Evolutionary conservation across 83 land plant genomes (phyloP), one percentile per base, ranked within the genome.

Genomic region (Diphasiastrum complanatum): DNA sequence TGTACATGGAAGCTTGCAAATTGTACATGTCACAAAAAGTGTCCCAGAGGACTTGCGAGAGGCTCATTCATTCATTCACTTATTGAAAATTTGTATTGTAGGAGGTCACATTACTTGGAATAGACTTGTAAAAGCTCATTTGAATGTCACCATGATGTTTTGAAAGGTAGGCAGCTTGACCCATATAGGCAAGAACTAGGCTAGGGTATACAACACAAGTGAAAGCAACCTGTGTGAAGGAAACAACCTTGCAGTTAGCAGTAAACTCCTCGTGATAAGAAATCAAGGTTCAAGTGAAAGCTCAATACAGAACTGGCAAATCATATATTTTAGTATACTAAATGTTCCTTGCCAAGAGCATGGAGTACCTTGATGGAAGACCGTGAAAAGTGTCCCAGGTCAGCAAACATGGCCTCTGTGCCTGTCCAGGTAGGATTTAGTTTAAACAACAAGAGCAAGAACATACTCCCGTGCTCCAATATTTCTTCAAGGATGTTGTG

Each of bases 321-420:
- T 18, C 34, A 19, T 26, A 2, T n/a, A 32, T 25, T n/a, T 29
- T 24, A 37, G n/a, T 46, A 2, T 1, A 12, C 4, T 3, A 53
- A 18, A 11, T 19, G 31, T 33, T 18, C 18, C 27, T n/a, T 28
- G n/a, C n/a, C n/a, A n/a, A n/a, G n/a, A n/a, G n/a, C n/a, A n/a
- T 70, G 31, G 40, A 32, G 61, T 51, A 82, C 89, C 83, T 78
- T 82, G 33, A 85, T 82, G 45, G 89, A 85, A 22, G 56, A 51
- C 45, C 76, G 69, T 26, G 80, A 75, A 48, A 83, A 86, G 23
- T 83, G 82, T 25, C 91, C 87, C 61, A 86, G 60, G 51, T 86
- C 81, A 5, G 85, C 82, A 75, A 80, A 86, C 85, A 86, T 83
- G 19, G 91, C 79, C 72, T 86, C 87, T 0, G 79, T 56, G 36